These are phyloP conservation scores for Lactifluus piperatus DNA, from an alignment of 768 basidiomycete genomes.

Conservation along the genomic window DNA sequence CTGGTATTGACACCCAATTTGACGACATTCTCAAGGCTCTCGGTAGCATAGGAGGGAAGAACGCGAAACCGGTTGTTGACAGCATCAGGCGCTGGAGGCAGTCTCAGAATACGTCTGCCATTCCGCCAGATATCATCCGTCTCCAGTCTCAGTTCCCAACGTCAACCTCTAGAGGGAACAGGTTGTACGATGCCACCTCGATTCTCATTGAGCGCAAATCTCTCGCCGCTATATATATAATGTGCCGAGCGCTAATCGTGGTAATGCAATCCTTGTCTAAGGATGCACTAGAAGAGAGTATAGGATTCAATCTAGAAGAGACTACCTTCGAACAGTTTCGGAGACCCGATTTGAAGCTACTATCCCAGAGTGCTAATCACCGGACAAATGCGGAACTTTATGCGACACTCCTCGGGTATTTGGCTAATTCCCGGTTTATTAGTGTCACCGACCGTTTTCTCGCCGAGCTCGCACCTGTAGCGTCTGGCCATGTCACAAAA, in stretches of 20 bases:
- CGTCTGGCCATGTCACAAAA: slow-evolving; percentile 67
- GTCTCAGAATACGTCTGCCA: slow-evolving; percentile 56
- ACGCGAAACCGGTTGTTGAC: slow-evolving; percentile 77
- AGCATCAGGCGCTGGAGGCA: slow-evolving; percentile 83
- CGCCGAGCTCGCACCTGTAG: slow-evolving; percentile 65
- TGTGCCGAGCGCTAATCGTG: slow-evolving; percentile 78
- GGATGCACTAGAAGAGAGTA: slow-evolving; percentile 66
- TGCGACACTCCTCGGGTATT: slow-evolving; percentile 73
- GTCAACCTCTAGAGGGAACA: slow-evolving; percentile 25
- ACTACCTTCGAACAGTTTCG: slow-evolving; percentile 82
- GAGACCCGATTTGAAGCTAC: slow-evolving; percentile 57
- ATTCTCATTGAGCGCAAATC: slow-evolving; percentile 64
- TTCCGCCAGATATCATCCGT: slow-evolving; percentile 39
- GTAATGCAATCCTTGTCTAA: slow-evolving; percentile 65
- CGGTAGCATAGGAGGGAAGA: slow-evolving; percentile 77
- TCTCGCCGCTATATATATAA: slow-evolving; percentile 82
- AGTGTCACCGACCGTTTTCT: slow-evolving; percentile 92
- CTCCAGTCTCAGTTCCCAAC: slow-evolving; percentile 38
- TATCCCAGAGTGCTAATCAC: slow-evolving; percentile 64
- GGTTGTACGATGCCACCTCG: slow-evolving; percentile 39
- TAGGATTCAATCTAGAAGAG: slow-evolving; percentile 79
- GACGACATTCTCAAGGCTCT: slow-evolving; percentile 82
- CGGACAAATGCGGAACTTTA: slow-evolving; percentile 75
- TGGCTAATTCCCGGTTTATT: slow-evolving; percentile 79
- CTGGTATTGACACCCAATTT: slow-evolving; percentile 65